Percentiles rank a stretch among this genome's conserved stretches.
Evolutionary conservation across 805 yeast species (phyloP).

Genomic region (Metschnikowia gelsemii): DNA sequence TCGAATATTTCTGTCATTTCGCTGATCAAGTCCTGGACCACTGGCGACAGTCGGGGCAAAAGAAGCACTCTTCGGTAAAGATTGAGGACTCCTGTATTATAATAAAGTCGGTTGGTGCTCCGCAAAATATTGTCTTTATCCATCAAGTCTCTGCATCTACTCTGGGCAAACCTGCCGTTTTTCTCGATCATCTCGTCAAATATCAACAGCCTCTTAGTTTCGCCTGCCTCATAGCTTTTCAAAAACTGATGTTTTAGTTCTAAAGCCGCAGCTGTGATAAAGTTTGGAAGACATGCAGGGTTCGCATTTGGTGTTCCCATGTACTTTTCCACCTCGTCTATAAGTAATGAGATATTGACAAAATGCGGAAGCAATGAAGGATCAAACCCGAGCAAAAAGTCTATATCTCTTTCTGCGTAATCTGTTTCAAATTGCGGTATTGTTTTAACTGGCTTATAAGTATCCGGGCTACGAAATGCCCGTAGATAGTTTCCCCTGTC

Average conservation of each 20-base stretch:
- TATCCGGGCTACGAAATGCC: constrained; percentile 19
- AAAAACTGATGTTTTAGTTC: constrained; percentile 24
- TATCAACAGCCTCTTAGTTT: constrained; percentile 14
- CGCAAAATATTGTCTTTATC: constrained; percentile 36
- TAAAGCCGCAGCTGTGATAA: constrained; percentile 36
- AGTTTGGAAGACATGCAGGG: constrained; percentile 25
- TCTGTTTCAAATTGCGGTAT: constrained; percentile 18
- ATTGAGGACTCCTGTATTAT: constrained; percentile 54
- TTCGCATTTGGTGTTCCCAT: constrained; percentile 11
- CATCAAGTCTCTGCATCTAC: constrained; percentile 20
- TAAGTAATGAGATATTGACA: constrained; percentile 45
- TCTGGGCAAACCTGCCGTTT: constrained; percentile 6
- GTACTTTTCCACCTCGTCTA: constrained; percentile 29
- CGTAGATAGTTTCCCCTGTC: constrained; percentile 34
- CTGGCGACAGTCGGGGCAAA: constrained; percentile 43
- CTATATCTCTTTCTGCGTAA: constrained; percentile 46
- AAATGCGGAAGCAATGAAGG: constrained; percentile 57
- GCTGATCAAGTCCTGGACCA: constrained; percentile 49
- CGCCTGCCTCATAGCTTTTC: constrained; percentile 18
- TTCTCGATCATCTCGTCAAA: constrained; percentile 17
- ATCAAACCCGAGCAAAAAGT: constrained; percentile 66
- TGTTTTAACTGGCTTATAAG: constrained; percentile 24
- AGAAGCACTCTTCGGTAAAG: constrained; percentile 54
- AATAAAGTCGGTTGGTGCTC: constrained; percentile 53
- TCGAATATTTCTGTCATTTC: constrained; percentile 39